Percentiles rank a stretch among this genome's conserved stretches.
Conservation (phyloP, 140 eudicot species). For the Bidens hawaiensis region DNA sequence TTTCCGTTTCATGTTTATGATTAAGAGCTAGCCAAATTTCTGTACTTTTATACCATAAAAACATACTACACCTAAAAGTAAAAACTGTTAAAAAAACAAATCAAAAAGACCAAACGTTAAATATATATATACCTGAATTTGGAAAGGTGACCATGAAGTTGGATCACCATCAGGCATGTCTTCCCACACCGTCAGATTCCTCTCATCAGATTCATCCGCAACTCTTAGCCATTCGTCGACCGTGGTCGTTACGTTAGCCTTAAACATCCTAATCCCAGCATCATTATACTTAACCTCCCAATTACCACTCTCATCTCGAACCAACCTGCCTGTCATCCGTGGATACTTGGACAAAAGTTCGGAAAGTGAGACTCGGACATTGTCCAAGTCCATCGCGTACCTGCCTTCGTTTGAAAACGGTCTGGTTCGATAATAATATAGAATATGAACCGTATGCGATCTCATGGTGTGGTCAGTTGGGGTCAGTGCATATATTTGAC, state of each 20-base stretch:
- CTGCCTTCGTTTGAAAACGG: conserved; percentile 37
- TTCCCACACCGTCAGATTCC: conserved; percentile 49
- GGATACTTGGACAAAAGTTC: conserved; percentile 47
- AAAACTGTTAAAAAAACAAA: background rate
- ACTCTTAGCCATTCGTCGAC: conserved; percentile 62
- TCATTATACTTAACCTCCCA: conserved; percentile 59
- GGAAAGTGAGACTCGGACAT: conserved; percentile 36
- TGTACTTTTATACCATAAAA: background rate
- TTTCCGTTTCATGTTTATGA: background rate
- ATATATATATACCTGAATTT: conserved; percentile 60
- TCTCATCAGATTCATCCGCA: conserved; percentile 48
- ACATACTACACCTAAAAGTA: background rate
- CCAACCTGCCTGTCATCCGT: conserved; percentile 52
- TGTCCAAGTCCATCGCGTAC: conserved; percentile 37
- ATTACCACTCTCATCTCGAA: conserved; percentile 29
- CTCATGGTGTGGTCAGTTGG: conserved; percentile 55
- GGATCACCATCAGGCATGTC: conserved; percentile 58
- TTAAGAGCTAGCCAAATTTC: background rate
- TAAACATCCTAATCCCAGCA: conserved; percentile 57
- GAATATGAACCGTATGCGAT: conserved; percentile 39
- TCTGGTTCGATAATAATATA: conserved; percentile 49
- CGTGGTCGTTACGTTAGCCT: conserved; percentile 39
- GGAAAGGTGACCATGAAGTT: conserved; percentile 61
- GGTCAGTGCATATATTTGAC: conserved; percentile 23
- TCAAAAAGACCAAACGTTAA: too few relatives aligned